A percentile compares a stretch with the other conserved stretches of the same genome.
Conservation (phyloP, 768 basidiomycete genomes). For the Fomitopsis pulvina region DNA sequence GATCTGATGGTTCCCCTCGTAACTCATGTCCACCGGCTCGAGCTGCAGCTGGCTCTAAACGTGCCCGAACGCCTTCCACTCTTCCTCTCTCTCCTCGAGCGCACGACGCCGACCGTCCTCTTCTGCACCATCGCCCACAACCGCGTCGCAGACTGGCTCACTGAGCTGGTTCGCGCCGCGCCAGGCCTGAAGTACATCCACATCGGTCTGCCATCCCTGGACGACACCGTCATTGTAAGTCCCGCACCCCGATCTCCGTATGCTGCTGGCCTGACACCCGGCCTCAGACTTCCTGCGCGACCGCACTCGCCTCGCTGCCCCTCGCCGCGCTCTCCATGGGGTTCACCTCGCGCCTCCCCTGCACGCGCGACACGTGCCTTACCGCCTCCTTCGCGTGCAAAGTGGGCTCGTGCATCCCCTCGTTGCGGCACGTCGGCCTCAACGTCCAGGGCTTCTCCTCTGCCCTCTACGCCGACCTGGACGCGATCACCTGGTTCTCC, state of each 20-base stretch:
- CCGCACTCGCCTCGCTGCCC: neutral
- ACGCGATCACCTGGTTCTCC: neutral
- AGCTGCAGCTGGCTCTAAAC: neutral
- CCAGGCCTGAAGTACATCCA: neutral
- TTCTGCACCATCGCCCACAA: neutral
- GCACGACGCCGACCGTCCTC: neutral
- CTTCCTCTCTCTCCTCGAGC: neutral
- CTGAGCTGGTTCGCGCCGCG: neutral
- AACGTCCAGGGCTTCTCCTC: neutral
- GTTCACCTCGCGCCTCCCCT: neutral
- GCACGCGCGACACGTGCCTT: neutral
- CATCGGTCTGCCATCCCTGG: neutral
- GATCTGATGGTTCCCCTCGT: neutral
- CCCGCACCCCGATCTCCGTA: too few species aligned
- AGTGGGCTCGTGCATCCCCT: neutral
- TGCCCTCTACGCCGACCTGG: neutral
- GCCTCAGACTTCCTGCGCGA: too few species aligned
- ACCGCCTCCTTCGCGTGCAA: neutral
- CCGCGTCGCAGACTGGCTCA: neutral
- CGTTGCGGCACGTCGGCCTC: neutral
- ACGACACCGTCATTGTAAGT: neutral
- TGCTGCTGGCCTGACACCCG: too few species aligned
- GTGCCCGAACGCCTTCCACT: neutral
- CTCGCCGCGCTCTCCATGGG: neutral
- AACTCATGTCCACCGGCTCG: neutral